Evolutionary conservation across 805 yeast genomes (phyloP).

Genomic region (Ogataea philodendri): DNA sequence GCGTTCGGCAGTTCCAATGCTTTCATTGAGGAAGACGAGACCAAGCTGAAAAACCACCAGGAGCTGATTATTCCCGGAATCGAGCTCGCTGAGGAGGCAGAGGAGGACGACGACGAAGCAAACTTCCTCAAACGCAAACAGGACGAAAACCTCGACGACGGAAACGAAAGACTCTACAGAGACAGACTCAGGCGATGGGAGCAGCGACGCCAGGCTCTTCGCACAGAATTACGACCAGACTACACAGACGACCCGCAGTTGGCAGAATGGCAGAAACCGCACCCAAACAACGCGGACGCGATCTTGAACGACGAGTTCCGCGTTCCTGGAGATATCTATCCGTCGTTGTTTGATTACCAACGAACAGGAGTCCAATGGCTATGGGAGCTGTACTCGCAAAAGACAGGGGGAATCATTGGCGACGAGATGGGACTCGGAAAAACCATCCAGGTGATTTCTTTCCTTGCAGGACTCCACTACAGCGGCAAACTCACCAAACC

Average conservation of each 20-base stretch:
- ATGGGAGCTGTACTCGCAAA: slow-evolving; percentile 87
- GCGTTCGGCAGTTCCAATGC: slow-evolving; percentile 79
- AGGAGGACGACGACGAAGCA: slow-evolving; percentile 24
- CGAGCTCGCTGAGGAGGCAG: slow-evolving; percentile 21
- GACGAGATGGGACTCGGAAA: slow-evolving; percentile 99
- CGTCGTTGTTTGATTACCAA: slow-evolving; percentile 86
- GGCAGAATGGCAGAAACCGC: slow-evolving; percentile 72
- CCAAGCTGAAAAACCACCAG: slow-evolving; percentile 36
- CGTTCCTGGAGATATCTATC: slow-evolving; percentile 89
- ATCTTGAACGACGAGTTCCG: slow-evolving; percentile 63
- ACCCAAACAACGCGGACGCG: slow-evolving; percentile 77
- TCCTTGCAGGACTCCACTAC: slow-evolving; percentile 86
- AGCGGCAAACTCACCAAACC: slow-evolving; percentile 75
- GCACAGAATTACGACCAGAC: slow-evolving; percentile 34
- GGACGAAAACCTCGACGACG: slow-evolving; percentile 65
- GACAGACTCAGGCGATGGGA: slow-evolving; percentile 62
- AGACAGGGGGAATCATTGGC: slow-evolving; percentile 92
- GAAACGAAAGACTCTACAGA: slow-evolving; percentile 66
- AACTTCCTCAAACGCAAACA: slow-evolving; percentile 3
- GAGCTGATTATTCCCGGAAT: slow-evolving; percentile 52
- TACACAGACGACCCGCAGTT: slow-evolving; percentile 26
- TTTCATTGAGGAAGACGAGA: slow-evolving; percentile 46
- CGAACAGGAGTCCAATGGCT: slow-evolving; percentile 97
- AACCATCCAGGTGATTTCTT: slow-evolving; percentile 88
- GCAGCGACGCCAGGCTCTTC: slow-evolving; percentile 44